A percentile compares a stretch with the other conserved stretches of the same genome.
These are phyloP conservation scores for Macrotyloma uniflorum DNA, from an alignment of 306 rosid genomes.

Conservation along the genomic window DNA sequence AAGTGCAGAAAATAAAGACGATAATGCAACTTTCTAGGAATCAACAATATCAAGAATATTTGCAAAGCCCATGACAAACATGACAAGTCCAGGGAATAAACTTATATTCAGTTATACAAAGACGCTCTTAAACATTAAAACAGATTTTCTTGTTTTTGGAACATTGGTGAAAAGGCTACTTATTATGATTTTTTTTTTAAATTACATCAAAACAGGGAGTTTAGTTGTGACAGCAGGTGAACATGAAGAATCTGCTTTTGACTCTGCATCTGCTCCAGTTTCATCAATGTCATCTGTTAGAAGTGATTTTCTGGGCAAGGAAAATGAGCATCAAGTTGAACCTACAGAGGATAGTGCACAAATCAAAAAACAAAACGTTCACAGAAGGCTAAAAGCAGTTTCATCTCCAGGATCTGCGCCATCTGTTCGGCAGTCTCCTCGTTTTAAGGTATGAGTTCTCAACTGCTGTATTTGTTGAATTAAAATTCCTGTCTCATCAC, in stretches of 20 bases:
- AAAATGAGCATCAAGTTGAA: conserved; percentile 48
- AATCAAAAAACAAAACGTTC: conserved; percentile 45
- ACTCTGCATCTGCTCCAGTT: conserved; percentile 76
- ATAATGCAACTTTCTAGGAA: not conserved
- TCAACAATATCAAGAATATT: not conserved
- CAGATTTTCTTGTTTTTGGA: not conserved
- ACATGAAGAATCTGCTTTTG: conserved; percentile 58
- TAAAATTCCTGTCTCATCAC: not conserved
- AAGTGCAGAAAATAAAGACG: not conserved
- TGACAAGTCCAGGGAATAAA: not conserved
- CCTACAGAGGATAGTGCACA: conserved; percentile 40
- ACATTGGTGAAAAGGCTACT: conserved; percentile 28
- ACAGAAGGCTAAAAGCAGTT: conserved; percentile 44
- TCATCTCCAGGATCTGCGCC: conserved; percentile 61
- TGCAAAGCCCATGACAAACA: not conserved
- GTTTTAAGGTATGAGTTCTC: conserved; percentile 56
- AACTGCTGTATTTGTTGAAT: conserved; percentile 14
- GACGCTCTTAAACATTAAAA: not conserved
- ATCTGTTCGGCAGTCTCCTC: conserved; percentile 72
- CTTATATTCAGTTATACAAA: not conserved
- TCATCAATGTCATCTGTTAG: conserved; percentile 54
- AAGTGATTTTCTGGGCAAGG: conserved; percentile 58
- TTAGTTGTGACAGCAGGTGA: conserved; percentile 35
- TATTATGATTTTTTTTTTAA: conserved; percentile 9
- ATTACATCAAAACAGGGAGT: conserved; percentile 51